Conservation (phyloP, 371 early-diverging fungal genomes). For the Rhizoclosmatium hyalinum region DNA sequence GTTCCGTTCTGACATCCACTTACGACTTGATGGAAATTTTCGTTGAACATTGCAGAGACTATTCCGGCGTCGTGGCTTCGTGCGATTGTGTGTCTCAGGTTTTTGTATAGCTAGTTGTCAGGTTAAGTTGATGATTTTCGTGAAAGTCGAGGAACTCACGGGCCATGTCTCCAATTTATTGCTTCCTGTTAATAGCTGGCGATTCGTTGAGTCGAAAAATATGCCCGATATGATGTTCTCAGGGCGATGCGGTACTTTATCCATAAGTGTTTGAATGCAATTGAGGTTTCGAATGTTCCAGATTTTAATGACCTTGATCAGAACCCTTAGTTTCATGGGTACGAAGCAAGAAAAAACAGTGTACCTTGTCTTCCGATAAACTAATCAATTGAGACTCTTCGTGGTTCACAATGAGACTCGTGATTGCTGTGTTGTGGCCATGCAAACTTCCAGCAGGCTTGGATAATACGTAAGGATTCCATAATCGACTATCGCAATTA, state of each 20-base stretch:
- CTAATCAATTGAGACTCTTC: conserved; percentile 60
- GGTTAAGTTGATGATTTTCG: neutral
- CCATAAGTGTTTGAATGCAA: conserved; percentile 60
- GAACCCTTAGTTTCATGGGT: no score
- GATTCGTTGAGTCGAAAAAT: conserved; percentile 51
- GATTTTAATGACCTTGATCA: conserved; percentile 54
- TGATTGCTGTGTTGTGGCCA: conserved; percentile 58
- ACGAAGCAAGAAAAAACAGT: neutral
- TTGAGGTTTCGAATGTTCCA: conserved; percentile 61
- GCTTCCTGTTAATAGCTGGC: conserved; percentile 58
- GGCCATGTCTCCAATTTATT: conserved; percentile 58
- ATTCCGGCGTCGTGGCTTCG: conserved; percentile 55
- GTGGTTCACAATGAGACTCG: conserved; percentile 55
- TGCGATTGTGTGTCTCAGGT: conserved; percentile 44
- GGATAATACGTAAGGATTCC: conserved; percentile 68
- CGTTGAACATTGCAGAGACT: conserved; percentile 61
- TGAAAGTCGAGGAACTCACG: conserved; percentile 31
- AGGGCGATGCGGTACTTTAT: conserved; percentile 59
- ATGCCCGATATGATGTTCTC: conserved; percentile 58
- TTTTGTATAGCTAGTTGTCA: conserved; percentile 52
- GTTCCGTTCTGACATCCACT: conserved; percentile 59
- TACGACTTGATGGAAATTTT: conserved; percentile 64
- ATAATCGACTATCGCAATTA: conserved; percentile 51
- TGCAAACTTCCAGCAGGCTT: conserved; percentile 61
- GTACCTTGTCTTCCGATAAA: conserved; percentile 59